A percentile compares a stretch with the other conserved stretches of the same genome.
Conservation (phyloP, 148 eudicot genomes). For the Silene uniflora region DNA sequence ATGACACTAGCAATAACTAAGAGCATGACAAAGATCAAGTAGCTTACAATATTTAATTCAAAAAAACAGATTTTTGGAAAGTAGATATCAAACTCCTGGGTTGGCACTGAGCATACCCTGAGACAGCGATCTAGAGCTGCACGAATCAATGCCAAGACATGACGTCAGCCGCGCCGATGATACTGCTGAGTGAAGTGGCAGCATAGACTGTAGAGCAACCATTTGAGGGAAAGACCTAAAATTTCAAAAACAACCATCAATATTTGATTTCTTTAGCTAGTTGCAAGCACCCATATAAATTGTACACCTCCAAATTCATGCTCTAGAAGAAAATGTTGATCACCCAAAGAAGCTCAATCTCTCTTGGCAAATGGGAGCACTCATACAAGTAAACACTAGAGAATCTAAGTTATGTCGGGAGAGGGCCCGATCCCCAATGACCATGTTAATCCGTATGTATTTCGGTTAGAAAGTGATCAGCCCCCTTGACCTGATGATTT, state of each 20-base stretch:
- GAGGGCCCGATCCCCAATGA: too few relatives aligned
- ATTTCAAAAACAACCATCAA: constrained; percentile 8
- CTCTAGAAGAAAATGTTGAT: not conserved
- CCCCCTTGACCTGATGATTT: too few relatives aligned
- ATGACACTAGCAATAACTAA: constrained; percentile 6
- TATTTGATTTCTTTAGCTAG: constrained; percentile 5
- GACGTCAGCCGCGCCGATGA: constrained; percentile 80
- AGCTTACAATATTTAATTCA: constrained; percentile 32
- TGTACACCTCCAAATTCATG: not conserved
- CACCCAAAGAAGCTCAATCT: not conserved
- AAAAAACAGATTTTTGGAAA: constrained; percentile 26
- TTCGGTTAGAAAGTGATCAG: too few relatives aligned
- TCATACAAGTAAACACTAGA: not conserved
- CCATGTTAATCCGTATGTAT: too few relatives aligned
- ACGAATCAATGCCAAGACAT: constrained; percentile 73
- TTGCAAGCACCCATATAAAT: not conserved
- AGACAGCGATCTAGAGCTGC: constrained; percentile 81
- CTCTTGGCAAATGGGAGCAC: not conserved
- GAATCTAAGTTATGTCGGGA: too few relatives aligned
- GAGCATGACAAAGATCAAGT: constrained; percentile 32
- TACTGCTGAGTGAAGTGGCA: constrained; percentile 80
- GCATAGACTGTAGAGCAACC: constrained; percentile 71
- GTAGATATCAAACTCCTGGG: constrained; percentile 90
- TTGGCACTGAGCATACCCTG: constrained; percentile 98
- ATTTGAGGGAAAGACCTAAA: constrained; percentile 67